Conservation (phyloP, 2,329 filamentous ascomycete species). For the Claviceps maximensis region DNA sequence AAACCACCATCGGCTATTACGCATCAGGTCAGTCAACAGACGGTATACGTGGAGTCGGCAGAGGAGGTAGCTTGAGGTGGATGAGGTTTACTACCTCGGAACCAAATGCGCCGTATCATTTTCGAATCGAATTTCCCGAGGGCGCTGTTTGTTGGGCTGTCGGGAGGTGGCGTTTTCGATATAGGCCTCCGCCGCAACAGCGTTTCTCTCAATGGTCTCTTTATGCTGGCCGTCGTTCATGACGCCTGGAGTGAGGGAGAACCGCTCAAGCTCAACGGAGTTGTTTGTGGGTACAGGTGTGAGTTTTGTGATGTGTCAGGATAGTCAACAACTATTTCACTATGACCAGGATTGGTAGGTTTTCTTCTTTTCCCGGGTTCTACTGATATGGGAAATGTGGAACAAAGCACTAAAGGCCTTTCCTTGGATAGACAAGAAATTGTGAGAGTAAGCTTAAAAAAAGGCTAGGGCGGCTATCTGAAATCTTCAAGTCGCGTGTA, state of each 20-base stretch:
- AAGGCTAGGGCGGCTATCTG: neutral
- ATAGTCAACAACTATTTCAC: neutral
- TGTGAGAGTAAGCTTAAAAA: neutral
- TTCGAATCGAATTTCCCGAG: constrained; percentile 16
- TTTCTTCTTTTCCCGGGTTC: neutral
- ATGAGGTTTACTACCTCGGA: constrained; percentile 24
- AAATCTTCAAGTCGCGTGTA: neutral
- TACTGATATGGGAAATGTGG: too few relatives aligned
- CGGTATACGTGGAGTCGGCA: neutral
- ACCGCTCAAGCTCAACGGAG: neutral
- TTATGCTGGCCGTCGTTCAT: constrained; percentile 30
- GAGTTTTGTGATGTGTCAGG: neutral
- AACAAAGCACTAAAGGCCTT: too few relatives aligned
- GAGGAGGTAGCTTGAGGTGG: neutral
- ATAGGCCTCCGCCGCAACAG: constrained; percentile 15
- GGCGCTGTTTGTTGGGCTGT: neutral
- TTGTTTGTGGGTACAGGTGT: neutral
- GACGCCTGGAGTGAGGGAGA: constrained; percentile 2
- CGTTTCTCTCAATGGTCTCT: constrained; percentile 23
- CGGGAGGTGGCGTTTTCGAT: constrained; percentile 7
- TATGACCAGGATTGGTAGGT: neutral
- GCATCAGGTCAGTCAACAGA: neutral
- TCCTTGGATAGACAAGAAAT: too few relatives aligned
- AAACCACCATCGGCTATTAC: constrained; percentile 49
- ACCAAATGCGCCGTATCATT: constrained; percentile 29